phyloP scores from a whole-genome alignment of 371 early-diverging fungal genomes.

The Mucor mucedo region DNA sequence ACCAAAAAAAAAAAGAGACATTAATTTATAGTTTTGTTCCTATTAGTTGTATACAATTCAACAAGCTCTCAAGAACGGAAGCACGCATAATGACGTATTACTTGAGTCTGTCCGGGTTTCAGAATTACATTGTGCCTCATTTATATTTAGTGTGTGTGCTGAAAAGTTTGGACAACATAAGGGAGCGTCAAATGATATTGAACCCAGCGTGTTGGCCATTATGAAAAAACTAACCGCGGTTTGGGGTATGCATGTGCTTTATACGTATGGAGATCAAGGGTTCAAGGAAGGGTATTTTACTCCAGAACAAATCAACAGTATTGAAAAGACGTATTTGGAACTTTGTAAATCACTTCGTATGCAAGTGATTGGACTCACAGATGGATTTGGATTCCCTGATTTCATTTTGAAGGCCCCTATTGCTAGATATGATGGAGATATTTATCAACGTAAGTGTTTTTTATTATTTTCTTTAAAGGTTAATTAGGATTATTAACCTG shows the following conservation, averaged over 20 bases:
- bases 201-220: conserved; percentile 30
- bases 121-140: conserved; percentile 46
- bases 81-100: conserved; percentile 31
- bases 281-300: too few relatives aligned
- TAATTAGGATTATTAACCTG: too few relatives aligned
- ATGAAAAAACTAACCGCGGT: conserved; percentile 41
- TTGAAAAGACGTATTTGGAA: conserved; percentile 30
- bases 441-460: conserved; percentile 51
- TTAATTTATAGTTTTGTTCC: too few relatives aligned
- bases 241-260: conserved; percentile 49
- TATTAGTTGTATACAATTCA: conserved; percentile 38
- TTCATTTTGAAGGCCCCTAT: conserved; percentile 71
- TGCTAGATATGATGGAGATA: conserved; percentile 68
- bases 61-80: conserved; percentile 28
- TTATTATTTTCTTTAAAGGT: too few relatives aligned
- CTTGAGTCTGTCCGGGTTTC: conserved; percentile 42
- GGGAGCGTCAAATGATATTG: conserved; percentile 31
- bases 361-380: conserved; percentile 65
- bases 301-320: conserved; percentile 51
- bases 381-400: conserved; percentile 68
- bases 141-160: conserved; percentile 37
- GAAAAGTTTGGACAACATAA: conserved; percentile 35
- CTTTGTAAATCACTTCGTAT: conserved; percentile 58
- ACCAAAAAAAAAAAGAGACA: too few relatives aligned
- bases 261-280: conserved; percentile 54